These are phyloP conservation scores for Eucalyptus coolabah DNA, from an alignment of 345 rosid species.

Conservation along the genomic window DNA sequence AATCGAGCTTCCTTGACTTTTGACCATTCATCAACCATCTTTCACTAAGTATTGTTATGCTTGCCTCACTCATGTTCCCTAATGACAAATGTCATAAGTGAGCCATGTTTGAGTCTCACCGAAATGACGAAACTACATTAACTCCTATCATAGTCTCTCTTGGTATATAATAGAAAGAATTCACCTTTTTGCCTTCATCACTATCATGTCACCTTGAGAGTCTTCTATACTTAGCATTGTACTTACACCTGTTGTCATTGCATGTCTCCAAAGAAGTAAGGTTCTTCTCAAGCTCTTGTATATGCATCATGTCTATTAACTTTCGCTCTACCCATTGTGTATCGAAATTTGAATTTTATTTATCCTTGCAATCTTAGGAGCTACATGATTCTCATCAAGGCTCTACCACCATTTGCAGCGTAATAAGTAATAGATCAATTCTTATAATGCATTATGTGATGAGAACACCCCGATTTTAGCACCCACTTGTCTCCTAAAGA, in stretches of 20 bases:
- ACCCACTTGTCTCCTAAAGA: too few relatives aligned
- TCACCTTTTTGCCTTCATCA: not conserved
- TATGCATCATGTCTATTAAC: not conserved
- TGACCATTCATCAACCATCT: not conserved
- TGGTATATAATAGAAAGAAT: not conserved
- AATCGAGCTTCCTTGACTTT: not conserved
- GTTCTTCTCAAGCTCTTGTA: not conserved
- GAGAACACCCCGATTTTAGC: not conserved
- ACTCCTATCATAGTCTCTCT: not conserved
- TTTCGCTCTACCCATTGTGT: not conserved
- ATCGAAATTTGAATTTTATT: not conserved
- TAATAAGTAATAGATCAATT: not conserved
- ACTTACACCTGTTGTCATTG: not conserved
- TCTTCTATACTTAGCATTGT: not conserved
- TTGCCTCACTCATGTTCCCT: not conserved
- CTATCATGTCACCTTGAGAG: not conserved
- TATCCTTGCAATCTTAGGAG: not conserved
- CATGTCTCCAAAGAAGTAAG: not conserved
- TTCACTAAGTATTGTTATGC: not conserved
- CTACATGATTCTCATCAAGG: not conserved
- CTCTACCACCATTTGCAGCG: not conserved
- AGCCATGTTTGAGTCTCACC: not conserved
- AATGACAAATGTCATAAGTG: not conserved
- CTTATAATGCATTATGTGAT: not conserved
- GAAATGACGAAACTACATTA: not conserved